A percentile compares a stretch with the other conserved stretches of the same genome.
Conservation (phyloP, 306 rosid species). For the Malus asiatica region DNA sequence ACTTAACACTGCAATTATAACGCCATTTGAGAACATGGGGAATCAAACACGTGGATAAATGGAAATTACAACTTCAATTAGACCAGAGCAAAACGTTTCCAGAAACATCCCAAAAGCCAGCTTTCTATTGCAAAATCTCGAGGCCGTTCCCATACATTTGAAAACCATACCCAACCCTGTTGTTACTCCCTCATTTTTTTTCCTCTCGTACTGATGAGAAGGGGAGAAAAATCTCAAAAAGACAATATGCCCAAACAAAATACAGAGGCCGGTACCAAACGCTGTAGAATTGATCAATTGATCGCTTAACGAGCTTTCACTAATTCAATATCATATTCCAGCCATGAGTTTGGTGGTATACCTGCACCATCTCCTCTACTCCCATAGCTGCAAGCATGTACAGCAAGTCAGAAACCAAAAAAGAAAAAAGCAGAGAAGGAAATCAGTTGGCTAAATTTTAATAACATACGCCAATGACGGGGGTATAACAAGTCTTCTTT, state of each 20-base stretch:
- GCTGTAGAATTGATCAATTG: not conserved
- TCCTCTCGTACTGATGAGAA: not conserved
- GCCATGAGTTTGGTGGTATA: conserved; percentile 68
- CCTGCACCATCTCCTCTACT: conserved; percentile 30
- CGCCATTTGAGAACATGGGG: no score
- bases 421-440: not conserved
- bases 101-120: not conserved
- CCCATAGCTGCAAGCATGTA: conserved; percentile 43
- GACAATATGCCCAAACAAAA: not conserved
- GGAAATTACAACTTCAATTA: no score
- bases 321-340: conserved; percentile 64
- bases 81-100: not conserved
- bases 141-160: not conserved
- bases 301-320: conserved; percentile 53
- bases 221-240: not conserved
- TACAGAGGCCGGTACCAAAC: not conserved
- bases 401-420: conserved; percentile 1
- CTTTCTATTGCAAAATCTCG: not conserved
- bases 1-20: no score
- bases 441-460: not conserved
- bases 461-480: conserved; percentile 63
- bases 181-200: not conserved
- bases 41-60: no score
- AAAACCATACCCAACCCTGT: not conserved
- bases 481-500: conserved; percentile 73